A percentile compares a stretch with the other conserved stretches of the same genome.
Conservation (phyloP, 306 rosid species). For the Boehmeria nivea region DNA sequence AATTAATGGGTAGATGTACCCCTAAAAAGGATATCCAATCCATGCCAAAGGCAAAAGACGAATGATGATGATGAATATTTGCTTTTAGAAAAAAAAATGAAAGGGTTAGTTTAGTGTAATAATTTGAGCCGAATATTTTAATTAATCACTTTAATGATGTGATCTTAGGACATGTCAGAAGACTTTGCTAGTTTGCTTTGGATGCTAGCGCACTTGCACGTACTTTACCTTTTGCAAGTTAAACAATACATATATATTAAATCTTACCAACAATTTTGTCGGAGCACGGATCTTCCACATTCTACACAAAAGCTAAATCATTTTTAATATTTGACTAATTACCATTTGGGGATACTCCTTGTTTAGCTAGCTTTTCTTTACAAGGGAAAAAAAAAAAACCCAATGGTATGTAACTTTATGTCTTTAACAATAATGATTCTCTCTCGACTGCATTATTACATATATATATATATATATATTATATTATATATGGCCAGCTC, state of each 20-base stretch:
- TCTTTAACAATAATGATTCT: neutral
- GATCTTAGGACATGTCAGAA: slow-evolving; percentile 18
- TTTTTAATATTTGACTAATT: neutral
- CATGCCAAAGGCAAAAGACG: too few relatives aligned
- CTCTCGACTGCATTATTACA: neutral
- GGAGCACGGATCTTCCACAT: slow-evolving; percentile 16
- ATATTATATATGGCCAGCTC: too few relatives aligned
- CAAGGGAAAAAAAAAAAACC: neutral
- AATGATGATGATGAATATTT: too few relatives aligned
- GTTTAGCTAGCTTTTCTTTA: too few relatives aligned
- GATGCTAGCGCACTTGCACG: neutral
- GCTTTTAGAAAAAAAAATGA: too few relatives aligned
- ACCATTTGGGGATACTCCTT: neutral
- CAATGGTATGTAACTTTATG: neutral
- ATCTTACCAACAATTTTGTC: slow-evolving; percentile 33
- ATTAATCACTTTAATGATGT: slow-evolving; percentile 15
- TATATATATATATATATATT: too few relatives aligned
- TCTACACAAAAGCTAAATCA: too few relatives aligned
- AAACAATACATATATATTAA: neutral
- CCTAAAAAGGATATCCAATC: too few relatives aligned
- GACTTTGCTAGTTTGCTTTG: slow-evolving; percentile 5
- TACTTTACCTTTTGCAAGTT: slow-evolving; percentile 1
- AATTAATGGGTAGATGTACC: too few relatives aligned
- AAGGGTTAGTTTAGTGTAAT: slow-evolving; percentile 17
- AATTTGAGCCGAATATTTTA: slow-evolving; percentile 7